phyloP scores from a whole-genome alignment of 371 early-diverging fungal species.

The Nematocida sp. region DNA sequence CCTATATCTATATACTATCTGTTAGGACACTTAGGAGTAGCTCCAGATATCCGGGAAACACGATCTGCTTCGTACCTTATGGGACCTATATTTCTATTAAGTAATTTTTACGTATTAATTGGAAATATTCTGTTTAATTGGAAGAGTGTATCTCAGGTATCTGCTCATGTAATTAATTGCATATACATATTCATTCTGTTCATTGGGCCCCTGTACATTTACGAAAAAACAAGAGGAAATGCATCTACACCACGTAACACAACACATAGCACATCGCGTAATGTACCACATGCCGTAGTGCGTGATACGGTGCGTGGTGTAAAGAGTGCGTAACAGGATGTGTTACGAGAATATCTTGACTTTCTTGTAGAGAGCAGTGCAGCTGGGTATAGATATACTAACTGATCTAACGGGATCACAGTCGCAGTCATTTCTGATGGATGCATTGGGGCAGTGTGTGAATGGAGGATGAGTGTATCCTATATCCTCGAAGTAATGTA shows the following conservation, averaged over 20 bases:
- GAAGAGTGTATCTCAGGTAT: not conserved
- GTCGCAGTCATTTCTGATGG: slow-evolving; percentile 56
- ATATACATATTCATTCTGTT: slow-evolving; percentile 23
- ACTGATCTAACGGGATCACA: slow-evolving; percentile 59
- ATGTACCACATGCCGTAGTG: too few species aligned
- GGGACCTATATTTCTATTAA: slow-evolving; percentile 58
- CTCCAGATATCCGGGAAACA: not conserved
- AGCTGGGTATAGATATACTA: slow-evolving; percentile 50
- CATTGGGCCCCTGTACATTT: slow-evolving; percentile 14
- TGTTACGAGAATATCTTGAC: not conserved
- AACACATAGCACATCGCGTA: too few species aligned
- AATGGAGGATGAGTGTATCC: slow-evolving; percentile 68
- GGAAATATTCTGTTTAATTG: slow-evolving; percentile 58
- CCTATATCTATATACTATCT: slow-evolving; percentile 10
- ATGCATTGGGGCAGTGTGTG: slow-evolving; percentile 63
- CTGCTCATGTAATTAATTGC: slow-evolving; percentile 13
- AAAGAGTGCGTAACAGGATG: not conserved
- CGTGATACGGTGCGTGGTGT: too few species aligned
- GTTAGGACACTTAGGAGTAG: not conserved
- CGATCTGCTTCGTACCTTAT: slow-evolving; percentile 45
- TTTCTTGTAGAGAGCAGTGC: slow-evolving; percentile 49
- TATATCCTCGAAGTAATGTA: slow-evolving; percentile 77
- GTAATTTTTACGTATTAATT: slow-evolving; percentile 60
- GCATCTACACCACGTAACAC: not conserved
- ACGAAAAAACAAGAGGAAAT: not conserved